Evolutionary conservation across 371 early-diverging fungal genomes (phyloP), one percentile per base, ranked within the genome.

Genomic region (Apophysomyces sp.): DNA sequence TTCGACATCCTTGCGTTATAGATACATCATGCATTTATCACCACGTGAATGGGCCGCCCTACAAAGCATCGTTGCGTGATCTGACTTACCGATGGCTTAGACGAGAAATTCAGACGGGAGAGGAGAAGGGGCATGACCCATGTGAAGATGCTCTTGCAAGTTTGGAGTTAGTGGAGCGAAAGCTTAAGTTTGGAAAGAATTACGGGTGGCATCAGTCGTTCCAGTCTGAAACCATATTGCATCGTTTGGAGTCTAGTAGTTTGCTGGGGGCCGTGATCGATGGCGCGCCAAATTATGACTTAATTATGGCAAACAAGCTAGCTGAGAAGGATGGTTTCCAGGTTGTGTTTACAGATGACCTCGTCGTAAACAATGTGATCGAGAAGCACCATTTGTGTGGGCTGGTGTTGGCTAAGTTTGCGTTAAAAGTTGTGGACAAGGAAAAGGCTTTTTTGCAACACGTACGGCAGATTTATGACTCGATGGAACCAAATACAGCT

Each of bases 21-120:
- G 93, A 93, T 72, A 92, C 92, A 0, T 77, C 86, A 24, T 49
- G 79, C 16, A 68, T 88, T 24, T 89, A 80, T 68, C 88, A 86
- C 9, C 86, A 88, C 57, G 77, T 77, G 2, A 70, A 74, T 15
- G 86, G 83, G 5, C 81, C 82, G 5, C 90, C 87, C n/a, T 77
- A 70, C 40, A 73, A 76, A 11, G 75, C 82, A 12, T 74, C 83
- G 15, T 67, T 92, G 16, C 79, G 81, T 36, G 71, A 76, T 63
- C 68, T 92, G 7, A 66, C 86, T 3, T 65, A 79, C 27, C 81
- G 80, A 53, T 80, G 84, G 60, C 70, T 92, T 21, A 72, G 78
- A 7, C 72, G 83, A 39, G 52, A 68, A 2, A 90, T 90, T 13
- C 61, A 61, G 54, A 32, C 49, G 3, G 44, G 24, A 34, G 57